Conservation (phyloP, 495 filamentous ascomycete species). For the Trichocladium uniseriatum region DNA sequence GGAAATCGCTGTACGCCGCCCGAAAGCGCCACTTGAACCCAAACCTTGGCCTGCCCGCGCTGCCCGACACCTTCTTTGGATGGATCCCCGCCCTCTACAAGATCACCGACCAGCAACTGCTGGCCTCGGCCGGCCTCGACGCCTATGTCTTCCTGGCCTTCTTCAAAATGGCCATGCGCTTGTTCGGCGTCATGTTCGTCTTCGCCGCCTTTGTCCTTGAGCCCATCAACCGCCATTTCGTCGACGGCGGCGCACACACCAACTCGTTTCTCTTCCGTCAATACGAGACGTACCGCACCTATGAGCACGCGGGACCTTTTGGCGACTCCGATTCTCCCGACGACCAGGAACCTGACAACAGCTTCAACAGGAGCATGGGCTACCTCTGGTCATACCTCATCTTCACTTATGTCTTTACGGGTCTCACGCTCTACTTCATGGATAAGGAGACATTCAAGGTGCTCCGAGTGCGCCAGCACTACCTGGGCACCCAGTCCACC, state of each 20-base stretch:
- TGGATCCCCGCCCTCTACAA: constrained; percentile 89
- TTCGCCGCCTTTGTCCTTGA: constrained; percentile 72
- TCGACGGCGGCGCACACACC: constrained; percentile 5
- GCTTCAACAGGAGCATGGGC: constrained; percentile 26
- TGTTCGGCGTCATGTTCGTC: constrained; percentile 68
- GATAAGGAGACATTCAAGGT: constrained; percentile 72
- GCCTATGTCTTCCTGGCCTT: constrained; percentile 93
- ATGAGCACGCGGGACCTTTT: background rate
- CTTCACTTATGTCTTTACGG: constrained; percentile 86
- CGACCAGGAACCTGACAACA: constrained; percentile 26
- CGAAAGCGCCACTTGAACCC: constrained; percentile 61
- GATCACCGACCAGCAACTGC: constrained; percentile 80
- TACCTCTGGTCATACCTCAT: constrained; percentile 92
- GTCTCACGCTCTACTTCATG: constrained; percentile 72
- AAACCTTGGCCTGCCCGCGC: constrained; percentile 66
- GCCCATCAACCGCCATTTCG: constrained; percentile 68
- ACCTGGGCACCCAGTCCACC: constrained; percentile 85
- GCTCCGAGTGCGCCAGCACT: constrained; percentile 77
- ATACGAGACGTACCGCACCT: constrained; percentile 6
- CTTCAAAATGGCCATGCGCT: constrained; percentile 85
- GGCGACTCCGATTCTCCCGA: background rate
- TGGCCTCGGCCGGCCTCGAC: constrained; percentile 86
- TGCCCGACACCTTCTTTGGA: constrained; percentile 81
- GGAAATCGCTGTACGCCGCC: constrained; percentile 87
- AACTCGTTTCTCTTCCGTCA: constrained; percentile 8